These are phyloP conservation scores for Pseudogymnoascus sp. DNA, from an alignment of 2,329 filamentous ascomycete species.

Conservation along the genomic window DNA sequence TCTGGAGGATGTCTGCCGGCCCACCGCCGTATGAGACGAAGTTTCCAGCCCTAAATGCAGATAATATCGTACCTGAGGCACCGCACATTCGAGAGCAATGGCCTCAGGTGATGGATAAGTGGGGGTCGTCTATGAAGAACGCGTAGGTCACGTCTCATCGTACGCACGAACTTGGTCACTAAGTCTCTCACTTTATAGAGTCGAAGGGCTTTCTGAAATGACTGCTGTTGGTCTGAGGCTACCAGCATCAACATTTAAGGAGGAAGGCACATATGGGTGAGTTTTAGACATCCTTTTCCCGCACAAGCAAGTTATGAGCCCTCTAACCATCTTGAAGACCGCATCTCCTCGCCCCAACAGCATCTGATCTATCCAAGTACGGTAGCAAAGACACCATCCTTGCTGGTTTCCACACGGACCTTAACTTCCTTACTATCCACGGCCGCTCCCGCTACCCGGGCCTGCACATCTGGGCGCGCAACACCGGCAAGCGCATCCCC, in stretches of 20 bases:
- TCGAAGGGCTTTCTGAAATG: slow-evolving; percentile 46
- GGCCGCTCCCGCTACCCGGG: slow-evolving; percentile 56
- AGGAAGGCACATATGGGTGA: slow-evolving; percentile 43
- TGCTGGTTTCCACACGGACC: slow-evolving; percentile 57
- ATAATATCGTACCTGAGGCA: slow-evolving; percentile 48
- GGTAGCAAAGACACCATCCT: slow-evolving; percentile 50
- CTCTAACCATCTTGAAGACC: slow-evolving; percentile 21
- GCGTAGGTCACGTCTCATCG: slow-evolving; percentile 42
- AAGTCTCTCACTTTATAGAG: slow-evolving; percentile 22
- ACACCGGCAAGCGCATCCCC: slow-evolving; percentile 52
- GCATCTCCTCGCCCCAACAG: slow-evolving; percentile 54
- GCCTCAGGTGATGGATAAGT: neutral
- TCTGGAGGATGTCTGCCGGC: slow-evolving; percentile 52
- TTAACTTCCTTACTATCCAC: slow-evolving; percentile 60
- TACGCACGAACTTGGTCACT: slow-evolving; percentile 56
- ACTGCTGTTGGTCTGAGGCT: slow-evolving; percentile 50
- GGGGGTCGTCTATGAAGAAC: slow-evolving; percentile 50
- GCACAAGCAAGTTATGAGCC: neutral
- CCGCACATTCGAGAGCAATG: slow-evolving; percentile 37
- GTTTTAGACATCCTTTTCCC: neutral
- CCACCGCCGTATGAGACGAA: slow-evolving; percentile 46
- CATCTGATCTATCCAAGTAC: slow-evolving; percentile 50
- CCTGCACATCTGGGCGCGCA: slow-evolving; percentile 57
- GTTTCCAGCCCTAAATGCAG: slow-evolving; percentile 50
- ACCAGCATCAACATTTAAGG: slow-evolving; percentile 45